Percentiles rank a stretch among this genome's conserved stretches.
These are phyloP conservation scores for Cytospora mali DNA, from an alignment of 2,329 filamentous ascomycete genomes.

Conservation along the genomic window DNA sequence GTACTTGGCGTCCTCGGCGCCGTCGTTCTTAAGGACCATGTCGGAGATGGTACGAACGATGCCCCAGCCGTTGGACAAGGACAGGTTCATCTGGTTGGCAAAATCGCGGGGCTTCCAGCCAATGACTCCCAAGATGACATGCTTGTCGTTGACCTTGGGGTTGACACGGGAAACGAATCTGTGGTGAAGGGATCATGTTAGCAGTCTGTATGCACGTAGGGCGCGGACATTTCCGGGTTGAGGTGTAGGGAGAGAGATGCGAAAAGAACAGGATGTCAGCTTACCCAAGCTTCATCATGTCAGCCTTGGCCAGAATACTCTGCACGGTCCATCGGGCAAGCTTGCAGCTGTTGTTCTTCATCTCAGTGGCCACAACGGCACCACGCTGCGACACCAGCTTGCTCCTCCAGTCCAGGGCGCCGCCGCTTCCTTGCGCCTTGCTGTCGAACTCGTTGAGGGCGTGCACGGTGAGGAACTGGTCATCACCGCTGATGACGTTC, in stretches of 20 bases:
- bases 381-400: conserved; percentile 94
- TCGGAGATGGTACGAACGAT: conserved; percentile 98
- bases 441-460: conserved; percentile 98
- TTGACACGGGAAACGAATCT: conserved; percentile 95
- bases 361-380: conserved; percentile 97
- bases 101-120: conserved; percentile 99
- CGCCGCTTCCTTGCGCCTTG: conserved; percentile 94
- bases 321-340: conserved; percentile 97
- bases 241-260: conserved; percentile 4
- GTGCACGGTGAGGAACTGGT: conserved; percentile 90
- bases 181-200: conserved; percentile 21
- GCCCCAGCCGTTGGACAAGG: conserved; percentile 96
- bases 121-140: conserved; percentile 92
- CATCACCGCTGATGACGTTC: conserved; percentile 88
- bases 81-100: conserved; percentile 96
- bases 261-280: conserved; percentile 35
- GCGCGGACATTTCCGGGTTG: not conserved
- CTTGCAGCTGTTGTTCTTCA: conserved; percentile 99
- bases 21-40: conserved; percentile 76
- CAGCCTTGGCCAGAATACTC: conserved; percentile 94
- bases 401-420: conserved; percentile 93
- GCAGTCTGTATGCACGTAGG: conserved; percentile 33
- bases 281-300: conserved; percentile 96
- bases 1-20: conserved; percentile 68
- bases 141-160: conserved; percentile 89